Evolutionary conservation across 495 filamentous ascomycete genomes (phyloP).

Genomic region (Entonaema liquescens): DNA sequence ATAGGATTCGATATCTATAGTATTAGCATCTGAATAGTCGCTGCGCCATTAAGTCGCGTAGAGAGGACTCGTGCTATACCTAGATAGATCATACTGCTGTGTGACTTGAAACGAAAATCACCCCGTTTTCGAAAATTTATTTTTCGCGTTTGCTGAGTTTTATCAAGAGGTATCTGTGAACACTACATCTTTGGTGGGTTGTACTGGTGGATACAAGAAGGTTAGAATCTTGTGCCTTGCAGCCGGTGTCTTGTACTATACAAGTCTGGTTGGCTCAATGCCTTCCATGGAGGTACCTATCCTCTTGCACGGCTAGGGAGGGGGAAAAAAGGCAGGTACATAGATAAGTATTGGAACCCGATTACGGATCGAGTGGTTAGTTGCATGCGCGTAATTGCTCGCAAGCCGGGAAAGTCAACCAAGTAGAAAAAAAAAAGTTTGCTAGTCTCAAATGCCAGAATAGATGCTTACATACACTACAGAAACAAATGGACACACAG

Average conservation of each 20-base stretch:
- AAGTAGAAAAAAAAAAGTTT: slow-evolving; percentile 33
- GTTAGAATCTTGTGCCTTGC: slow-evolving; percentile 38
- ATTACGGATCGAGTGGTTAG: slow-evolving; percentile 30
- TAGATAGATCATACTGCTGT: slow-evolving; percentile 8
- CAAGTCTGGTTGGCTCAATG: not conserved
- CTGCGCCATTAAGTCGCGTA: slow-evolving; percentile 8
- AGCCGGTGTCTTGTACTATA: slow-evolving; percentile 20
- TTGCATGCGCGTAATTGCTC: slow-evolving; percentile 38
- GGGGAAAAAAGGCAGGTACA: slow-evolving; percentile 1
- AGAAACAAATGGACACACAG: slow-evolving; percentile 4
- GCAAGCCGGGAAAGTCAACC: slow-evolving; percentile 13
- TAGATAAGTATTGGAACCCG: slow-evolving; percentile 11
- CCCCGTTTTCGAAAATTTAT: slow-evolving; percentile 13
- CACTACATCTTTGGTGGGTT: not conserved
- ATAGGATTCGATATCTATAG: not conserved
- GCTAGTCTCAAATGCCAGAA: slow-evolving; percentile 19
- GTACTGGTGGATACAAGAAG: slow-evolving; percentile 5
- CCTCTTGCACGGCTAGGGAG: not conserved
- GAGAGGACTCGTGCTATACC: slow-evolving; percentile 5
- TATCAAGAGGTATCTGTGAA: not conserved
- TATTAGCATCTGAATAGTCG: not conserved
- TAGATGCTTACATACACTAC: not conserved
- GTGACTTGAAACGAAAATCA: slow-evolving; percentile 8
- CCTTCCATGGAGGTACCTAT: not conserved
- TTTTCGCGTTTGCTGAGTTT: slow-evolving; percentile 14